Evolutionary conservation across 148 eudicot genomes (phyloP).

Genomic region (Diospyros kaki): DNA sequence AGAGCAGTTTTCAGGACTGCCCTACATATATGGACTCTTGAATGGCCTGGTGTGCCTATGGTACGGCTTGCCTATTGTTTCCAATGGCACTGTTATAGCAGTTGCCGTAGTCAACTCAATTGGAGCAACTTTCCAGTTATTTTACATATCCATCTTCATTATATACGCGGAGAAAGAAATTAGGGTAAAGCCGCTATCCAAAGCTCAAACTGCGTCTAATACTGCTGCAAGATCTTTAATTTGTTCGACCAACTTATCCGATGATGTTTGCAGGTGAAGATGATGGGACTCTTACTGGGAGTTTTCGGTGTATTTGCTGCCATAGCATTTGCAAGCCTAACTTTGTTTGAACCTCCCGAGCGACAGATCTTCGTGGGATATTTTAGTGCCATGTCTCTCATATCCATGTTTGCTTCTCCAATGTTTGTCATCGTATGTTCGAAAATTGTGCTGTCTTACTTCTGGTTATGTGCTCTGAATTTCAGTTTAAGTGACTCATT

Average conservation of each 20-base stretch:
- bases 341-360: constrained; percentile 23
- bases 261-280: constrained; percentile 30
- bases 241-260: neutral
- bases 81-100: constrained; percentile 26
- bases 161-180: constrained; percentile 27
- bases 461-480: neutral
- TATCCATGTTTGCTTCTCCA: constrained; percentile 61
- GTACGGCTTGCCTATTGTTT: constrained; percentile 49
- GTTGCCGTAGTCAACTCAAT: constrained; percentile 43
- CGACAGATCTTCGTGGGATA: constrained; percentile 45
- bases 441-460: neutral
- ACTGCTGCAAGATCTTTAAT: neutral
- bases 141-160: constrained; percentile 32
- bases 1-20: constrained; percentile 48
- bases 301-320: constrained; percentile 29
- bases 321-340: constrained; percentile 31
- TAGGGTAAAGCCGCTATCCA: constrained; percentile 21
- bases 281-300: constrained; percentile 32
- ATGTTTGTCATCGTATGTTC: constrained; percentile 40
- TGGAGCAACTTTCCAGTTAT: constrained; percentile 39
- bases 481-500: neutral
- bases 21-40: constrained; percentile 39
- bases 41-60: constrained; percentile 54
- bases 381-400: constrained; percentile 34
- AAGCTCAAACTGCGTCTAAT: neutral